A percentile compares a stretch with the other conserved stretches of the same genome.
phyloP scores from a whole-genome alignment of 2,329 filamentous ascomycete genomes.

The Zymoseptoria ardabiliae region DNA sequence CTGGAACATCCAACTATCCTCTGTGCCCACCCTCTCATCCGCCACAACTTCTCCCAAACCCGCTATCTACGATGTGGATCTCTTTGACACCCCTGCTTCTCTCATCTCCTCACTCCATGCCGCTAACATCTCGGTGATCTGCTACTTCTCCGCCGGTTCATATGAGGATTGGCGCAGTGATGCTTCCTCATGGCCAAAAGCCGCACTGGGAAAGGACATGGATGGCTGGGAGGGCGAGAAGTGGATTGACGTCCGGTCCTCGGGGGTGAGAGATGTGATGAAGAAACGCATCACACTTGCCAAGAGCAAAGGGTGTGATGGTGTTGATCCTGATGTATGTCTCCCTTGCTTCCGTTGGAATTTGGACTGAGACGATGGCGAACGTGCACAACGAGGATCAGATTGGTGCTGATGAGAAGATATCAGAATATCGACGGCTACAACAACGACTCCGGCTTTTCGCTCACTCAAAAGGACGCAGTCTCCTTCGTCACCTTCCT shows the following conservation, averaged over 20 bases:
- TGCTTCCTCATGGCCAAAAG: constrained; percentile 46
- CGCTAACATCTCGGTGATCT: constrained; percentile 46
- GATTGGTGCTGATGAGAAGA: no score
- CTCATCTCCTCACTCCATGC: constrained; percentile 8
- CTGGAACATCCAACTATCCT: constrained; percentile 13
- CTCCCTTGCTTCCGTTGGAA: background rate
- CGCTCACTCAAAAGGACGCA: constrained; percentile 50
- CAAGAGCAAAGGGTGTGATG: constrained; percentile 33
- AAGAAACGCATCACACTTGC: constrained; percentile 52
- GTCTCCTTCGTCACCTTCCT: constrained; percentile 56
- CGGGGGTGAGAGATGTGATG: constrained; percentile 58
- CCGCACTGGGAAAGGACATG: constrained; percentile 52
- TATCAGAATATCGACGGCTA: constrained; percentile 22
- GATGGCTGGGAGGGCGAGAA: constrained; percentile 60
- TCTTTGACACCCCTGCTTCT: constrained; percentile 1
- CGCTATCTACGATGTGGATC: constrained; percentile 12
- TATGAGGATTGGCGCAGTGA: constrained; percentile 64
- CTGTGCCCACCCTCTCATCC: constrained; percentile 1
- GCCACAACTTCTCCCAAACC: constrained; percentile 3
- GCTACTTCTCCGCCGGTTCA: constrained; percentile 67
- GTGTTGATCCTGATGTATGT: constrained; percentile 29
- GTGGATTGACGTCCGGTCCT: constrained; percentile 56
- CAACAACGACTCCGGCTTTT: constrained; percentile 40
- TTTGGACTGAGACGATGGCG: no score
- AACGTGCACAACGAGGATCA: no score